Base-by-base conservation (phyloP, 2,329 filamentous ascomycete species). In the Zalaria obscura region DNA sequence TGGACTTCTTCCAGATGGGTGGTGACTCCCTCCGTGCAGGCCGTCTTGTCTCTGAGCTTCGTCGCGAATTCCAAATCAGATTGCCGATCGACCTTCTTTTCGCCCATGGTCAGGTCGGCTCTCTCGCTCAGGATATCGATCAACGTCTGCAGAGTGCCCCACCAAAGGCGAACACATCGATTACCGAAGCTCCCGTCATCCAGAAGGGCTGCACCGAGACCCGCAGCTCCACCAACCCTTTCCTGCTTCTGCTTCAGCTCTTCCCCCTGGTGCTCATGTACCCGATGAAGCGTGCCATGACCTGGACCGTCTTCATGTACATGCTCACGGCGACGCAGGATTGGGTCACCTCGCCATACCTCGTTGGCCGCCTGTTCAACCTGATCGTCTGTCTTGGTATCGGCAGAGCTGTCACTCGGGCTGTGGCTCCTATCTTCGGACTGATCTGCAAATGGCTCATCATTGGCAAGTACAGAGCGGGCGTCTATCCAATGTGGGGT, bases 401-500 rank as follows among this genome's bases (percentile, higher is more conserved):
- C 26, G 62, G 68, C 5, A 61, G 64, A 5, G 28, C 65, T 4
- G 48, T 61, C 4, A 62, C 65, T 4, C 55, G 60, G 10, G 51
- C 63, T 2, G 45, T 67, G 5, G 54, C 61, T 4, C 72, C 72
- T 1, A 52, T 67, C 26, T 33, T 67, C 25, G 70, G 65, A n/a
- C 72, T 76, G 25, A 34, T 57, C 3, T 59, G 65, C 38, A 76
- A 76, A 51, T 76, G 72, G 73, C 36, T 69, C 4, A 59, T 76
- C 40, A 68, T 76, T 35, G 73, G 73, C 7, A 63, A 64, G 1
- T 69, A 73, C 50, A 60, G 58, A 31, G 64, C 71, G 50, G 73
- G 73, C 0, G 52, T 73, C 2, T 75, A 70, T 48, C 72, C 73
- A 2, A 76, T 76, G 72, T 76, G 73, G 73, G 71, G 70, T 1